Conservation (phyloP, 2,329 filamentous ascomycete genomes). For the Zasmidium angulare region DNA sequence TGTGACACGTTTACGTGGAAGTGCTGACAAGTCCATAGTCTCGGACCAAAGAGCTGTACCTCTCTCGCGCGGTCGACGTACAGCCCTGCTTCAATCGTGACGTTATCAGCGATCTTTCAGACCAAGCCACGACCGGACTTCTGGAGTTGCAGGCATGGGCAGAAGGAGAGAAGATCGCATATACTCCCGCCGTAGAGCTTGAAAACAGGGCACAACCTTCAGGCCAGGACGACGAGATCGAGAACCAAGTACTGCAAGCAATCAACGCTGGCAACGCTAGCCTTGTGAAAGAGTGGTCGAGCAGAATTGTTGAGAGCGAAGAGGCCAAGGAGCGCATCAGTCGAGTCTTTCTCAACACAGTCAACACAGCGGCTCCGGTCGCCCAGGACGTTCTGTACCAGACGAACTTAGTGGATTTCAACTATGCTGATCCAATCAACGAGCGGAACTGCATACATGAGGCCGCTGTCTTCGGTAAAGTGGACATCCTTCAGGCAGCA, state of each 20-base stretch:
- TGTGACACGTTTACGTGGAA: neutral
- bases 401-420: constrained; percentile 81
- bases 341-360: constrained; percentile 83
- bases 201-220: constrained; percentile 38
- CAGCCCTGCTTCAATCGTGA: constrained; percentile 98
- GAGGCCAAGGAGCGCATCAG: constrained; percentile 76
- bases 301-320: constrained; percentile 62
- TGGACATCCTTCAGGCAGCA: constrained; percentile 73
- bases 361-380: constrained; percentile 78
- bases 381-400: constrained; percentile 75
- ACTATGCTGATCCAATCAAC: constrained; percentile 95
- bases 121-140: constrained; percentile 93
- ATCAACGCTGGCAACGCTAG: constrained; percentile 78
- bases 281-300: constrained; percentile 76
- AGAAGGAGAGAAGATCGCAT: constrained; percentile 90
- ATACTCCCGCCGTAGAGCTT: constrained; percentile 37
- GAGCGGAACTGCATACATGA: constrained; percentile 95
- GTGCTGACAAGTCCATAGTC: constrained; percentile 56
- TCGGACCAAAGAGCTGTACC: constrained; percentile 94
- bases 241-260: constrained; percentile 83
- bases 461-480: constrained; percentile 88
- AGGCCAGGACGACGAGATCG: constrained; percentile 84
- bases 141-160: constrained; percentile 96
- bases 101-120: constrained; percentile 93
- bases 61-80: constrained; percentile 92